phyloP scores from a whole-genome alignment of 257 asterid genomes.

The Gynochthodes officinalis region DNA sequence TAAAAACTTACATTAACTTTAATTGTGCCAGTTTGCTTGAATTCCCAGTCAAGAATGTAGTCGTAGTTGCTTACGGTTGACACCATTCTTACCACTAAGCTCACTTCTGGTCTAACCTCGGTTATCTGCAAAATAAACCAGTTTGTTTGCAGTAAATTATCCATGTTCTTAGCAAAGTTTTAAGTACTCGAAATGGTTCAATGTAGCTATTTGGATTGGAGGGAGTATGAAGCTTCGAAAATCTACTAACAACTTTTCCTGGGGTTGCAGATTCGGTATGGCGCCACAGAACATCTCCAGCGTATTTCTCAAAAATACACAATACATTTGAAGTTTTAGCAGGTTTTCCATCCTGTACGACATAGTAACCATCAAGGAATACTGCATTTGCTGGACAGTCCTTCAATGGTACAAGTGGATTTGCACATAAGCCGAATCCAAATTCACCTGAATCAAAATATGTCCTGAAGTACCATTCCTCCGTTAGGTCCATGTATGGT shows the following conservation, averaged over 20 bases:
- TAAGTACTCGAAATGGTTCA: neutral
- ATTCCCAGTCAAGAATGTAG: slow-evolving; percentile 74
- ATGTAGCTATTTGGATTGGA: too few species aligned
- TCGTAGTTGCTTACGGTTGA: slow-evolving; percentile 70
- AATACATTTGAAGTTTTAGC: slow-evolving; percentile 28
- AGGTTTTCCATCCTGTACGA: slow-evolving; percentile 44
- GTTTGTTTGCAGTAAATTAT: neutral
- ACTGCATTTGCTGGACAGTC: slow-evolving; percentile 61
- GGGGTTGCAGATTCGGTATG: slow-evolving; percentile 55
- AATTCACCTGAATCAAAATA: slow-evolving; percentile 64
- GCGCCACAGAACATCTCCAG: slow-evolving; percentile 67
- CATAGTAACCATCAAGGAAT: slow-evolving; percentile 51
- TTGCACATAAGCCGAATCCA: slow-evolving; percentile 49
- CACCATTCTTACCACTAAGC: slow-evolving; percentile 67
- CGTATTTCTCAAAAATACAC: slow-evolving; percentile 55
- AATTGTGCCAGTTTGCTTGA: slow-evolving; percentile 49
- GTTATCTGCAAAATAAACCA: neutral
- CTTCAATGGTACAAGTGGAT: slow-evolving; percentile 43
- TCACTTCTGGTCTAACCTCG: slow-evolving; percentile 38
- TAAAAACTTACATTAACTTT: slow-evolving; percentile 23
- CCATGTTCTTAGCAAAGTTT: too few species aligned
- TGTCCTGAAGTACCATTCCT: slow-evolving; percentile 61
- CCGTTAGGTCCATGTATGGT: slow-evolving; percentile 72
- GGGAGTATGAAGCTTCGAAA: neutral
- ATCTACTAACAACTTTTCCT: slow-evolving; percentile 30